Evolutionary conservation across 768 basidiomycete species (phyloP), one percentile per base, ranked within the genome.

Genomic region (Lactarius deliciosus): DNA sequence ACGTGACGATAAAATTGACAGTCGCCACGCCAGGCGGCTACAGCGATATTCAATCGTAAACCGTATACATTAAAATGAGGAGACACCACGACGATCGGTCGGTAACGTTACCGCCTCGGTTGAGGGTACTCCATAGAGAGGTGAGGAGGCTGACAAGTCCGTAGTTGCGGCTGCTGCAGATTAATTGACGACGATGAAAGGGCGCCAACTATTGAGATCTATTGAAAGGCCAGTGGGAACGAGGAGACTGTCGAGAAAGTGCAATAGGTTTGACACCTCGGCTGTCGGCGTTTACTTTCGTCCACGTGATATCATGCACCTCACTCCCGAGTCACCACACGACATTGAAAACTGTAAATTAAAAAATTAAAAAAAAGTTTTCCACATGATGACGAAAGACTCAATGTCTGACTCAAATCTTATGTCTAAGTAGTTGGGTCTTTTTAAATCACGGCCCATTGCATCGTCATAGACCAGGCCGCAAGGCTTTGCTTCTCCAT

Each of bases 11-110:
- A 43, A 83, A 77, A 10, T 76, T 74, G 8, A 94, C 81, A 50
- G 72, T 96, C 94, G 13, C 96, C 94, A 61, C 92, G 81, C 73
- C 96, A 96, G 0, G 94, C 88, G 9, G 94, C 90, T 18, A 90
- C 81, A 72, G 96, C 92, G 32, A 97, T 88, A 64, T 82, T 89
- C 25, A 77, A 76, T 86, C 88, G 65, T 66, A 3, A 50, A 8
- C 1, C 1, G 30, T 8, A 7, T 59, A 13, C 16, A 34, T 59
- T 38, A 25, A 50, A 54, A 36, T 6, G 20, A 16, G 32, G 30
- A 20, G 53, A 63, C 18, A 34, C 15, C 18, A 61, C 8, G 50
- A 38, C 32, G 30, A 18, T 41, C 18, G 22, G 50, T 53, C 13
- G 30, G 18, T 7, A 32, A 47, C 47, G n/a, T 55, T 40, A 66